Base-by-base conservation (phyloP, 2,329 filamentous ascomycete species). In the Cercospora sp. region DNA sequence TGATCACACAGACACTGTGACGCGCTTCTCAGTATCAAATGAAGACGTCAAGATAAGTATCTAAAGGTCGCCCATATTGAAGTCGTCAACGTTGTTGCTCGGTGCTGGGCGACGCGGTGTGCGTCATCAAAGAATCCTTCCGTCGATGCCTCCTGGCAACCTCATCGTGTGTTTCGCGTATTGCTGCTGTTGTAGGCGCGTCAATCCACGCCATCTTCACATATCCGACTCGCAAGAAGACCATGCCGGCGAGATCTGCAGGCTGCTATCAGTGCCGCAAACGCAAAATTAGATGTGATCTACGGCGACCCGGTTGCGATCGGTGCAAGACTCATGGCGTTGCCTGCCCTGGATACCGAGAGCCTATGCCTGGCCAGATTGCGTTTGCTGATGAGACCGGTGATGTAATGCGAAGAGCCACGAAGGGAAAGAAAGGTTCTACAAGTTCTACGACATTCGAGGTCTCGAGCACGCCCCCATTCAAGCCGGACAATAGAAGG, bases 241-340 rank as follows among this genome's bases (percentile, higher is more conserved):
- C 26, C 45, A 78, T 78, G 76, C 76, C 76, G 7, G 66, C 70
- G 45, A 74, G 74, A 57, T 77, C 76, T 21, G 69, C 75, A 9
- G 77, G 76, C 60, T 78, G 77, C 68, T 71, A 64, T 9, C 76
- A 70, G 18, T 78, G 77, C 60, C 70, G 77, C 37, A 75, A 74
- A 64, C 70, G 77, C 21, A 78, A 78, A 66, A 76, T 78, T 43
- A 70, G 75, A 40, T 78, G 77, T 66, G 77, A 78, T 65, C 73
- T 75, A 61, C 70, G 60, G 9, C 70, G 77, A 10, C 77, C 76
- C 18, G 66, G 66, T 13, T 78, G 76, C 66, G 67, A 73, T 55
- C 72, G 74, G 21, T 78, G 77, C 69, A 71, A 69, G 16, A 76
- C 72, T 13, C 76, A 78, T 65, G 73, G 75, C 37, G 75, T 77